Base-by-base conservation (phyloP, 306 rosid genomes). In the Quercus gilva region DNA sequence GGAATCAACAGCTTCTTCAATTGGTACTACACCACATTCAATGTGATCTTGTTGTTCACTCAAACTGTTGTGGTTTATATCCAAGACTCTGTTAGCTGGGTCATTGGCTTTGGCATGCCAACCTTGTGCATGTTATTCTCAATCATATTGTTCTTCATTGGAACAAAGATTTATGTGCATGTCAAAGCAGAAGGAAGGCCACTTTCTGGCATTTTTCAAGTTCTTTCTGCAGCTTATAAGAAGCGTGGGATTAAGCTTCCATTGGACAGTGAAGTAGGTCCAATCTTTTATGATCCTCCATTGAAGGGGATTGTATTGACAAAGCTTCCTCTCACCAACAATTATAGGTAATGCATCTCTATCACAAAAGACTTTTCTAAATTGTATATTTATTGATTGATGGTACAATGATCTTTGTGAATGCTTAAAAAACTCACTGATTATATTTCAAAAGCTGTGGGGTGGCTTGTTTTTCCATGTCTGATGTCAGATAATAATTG, bases 41-140 rank as follows among this genome's bases (percentile, higher is more conserved):
- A 85, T 0, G 14, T 88, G 23, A 82, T 88, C 1, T 18, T 92
- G 65, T 19, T 91, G 28, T 0, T 94, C 65, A 80, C 85, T 72
- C 85, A 74, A 55, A 89, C 97, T 0, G 41, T 91, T 0, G 81
- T 94, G 58, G 85, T 94, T 6, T 94, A 92, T 64, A 41, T 94
- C 2, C 99, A 94, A 83, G 97, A 90, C 35, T 71, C 89, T 5
- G 55, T 94, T 3, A 94, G 97, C 61, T 94, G 99, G 99, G 88
- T 76, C n/a, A 35, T 92, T 5, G 99, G 97, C 0, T 94, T 90
- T 77, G 98, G 82, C 4, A 76, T 92, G 13, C 98, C 94, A 1
- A 87, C 94, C 0, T 0, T 71, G 2, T 87, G 88, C 45, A 90
- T 90, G 94, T 57, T 78, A 18, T 82, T 73, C 28, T 84, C 96